Evolutionary conservation across 2,329 filamentous ascomycete genomes (phyloP).

Genomic region (Emmonsia crescens): DNA sequence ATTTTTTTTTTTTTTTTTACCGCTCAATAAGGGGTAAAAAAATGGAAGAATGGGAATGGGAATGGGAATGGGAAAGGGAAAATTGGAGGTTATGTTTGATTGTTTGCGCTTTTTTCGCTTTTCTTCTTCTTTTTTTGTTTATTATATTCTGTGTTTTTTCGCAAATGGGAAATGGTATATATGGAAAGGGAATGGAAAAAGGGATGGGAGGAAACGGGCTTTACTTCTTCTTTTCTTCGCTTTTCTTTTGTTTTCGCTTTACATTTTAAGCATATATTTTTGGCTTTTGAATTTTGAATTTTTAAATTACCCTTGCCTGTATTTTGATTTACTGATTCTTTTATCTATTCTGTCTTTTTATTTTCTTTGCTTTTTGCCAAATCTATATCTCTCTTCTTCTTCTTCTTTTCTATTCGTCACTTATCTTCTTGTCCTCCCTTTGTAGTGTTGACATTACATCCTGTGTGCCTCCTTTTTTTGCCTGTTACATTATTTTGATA

Average conservation of each 20-base stretch:
- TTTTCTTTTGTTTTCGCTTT: not conserved
- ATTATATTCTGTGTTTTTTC: not conserved
- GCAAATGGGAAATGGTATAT: not conserved
- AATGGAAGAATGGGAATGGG: not conserved
- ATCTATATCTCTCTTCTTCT: too few relatives aligned
- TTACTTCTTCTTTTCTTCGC: not conserved
- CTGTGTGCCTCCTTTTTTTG: not conserved
- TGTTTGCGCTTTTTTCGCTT: not conserved
- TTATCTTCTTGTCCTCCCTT: not conserved
- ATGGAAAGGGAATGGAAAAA: not conserved
- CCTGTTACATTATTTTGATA: not conserved
- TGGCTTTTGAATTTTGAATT: not conserved
- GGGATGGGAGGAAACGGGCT: not conserved
- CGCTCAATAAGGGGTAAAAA: not conserved
- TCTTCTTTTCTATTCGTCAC: not conserved
- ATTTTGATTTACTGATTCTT: not conserved
- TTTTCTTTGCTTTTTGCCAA: constrained; percentile 6
- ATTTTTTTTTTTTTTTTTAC: not conserved
- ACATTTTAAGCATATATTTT: not conserved
- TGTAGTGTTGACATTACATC: not conserved
- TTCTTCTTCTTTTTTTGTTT: not conserved
- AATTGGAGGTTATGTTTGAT: constrained; percentile 2
- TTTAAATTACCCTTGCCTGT: not conserved
- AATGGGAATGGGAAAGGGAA: not conserved
- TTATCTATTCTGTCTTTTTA: constrained; percentile 1